These are phyloP conservation scores for Backusella tuberculispora DNA, from an alignment of 192 early-diverging fungal genomes.

Conservation along the genomic window DNA sequence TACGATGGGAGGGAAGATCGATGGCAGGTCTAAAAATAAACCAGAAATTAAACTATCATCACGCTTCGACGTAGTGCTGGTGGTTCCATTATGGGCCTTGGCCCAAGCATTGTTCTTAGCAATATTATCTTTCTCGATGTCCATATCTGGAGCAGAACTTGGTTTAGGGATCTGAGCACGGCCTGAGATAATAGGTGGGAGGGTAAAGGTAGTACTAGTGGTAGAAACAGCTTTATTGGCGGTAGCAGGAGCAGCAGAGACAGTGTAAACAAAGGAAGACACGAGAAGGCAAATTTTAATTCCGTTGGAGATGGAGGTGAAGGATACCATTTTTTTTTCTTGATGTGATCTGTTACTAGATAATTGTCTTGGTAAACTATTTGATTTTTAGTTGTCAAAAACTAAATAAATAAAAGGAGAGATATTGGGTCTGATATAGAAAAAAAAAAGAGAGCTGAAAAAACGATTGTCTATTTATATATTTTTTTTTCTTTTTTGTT, in stretches of 20 bases:
- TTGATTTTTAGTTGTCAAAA: no score
- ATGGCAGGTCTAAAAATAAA: background rate
- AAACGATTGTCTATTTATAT: no score
- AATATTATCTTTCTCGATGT: background rate
- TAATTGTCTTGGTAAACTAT: no score
- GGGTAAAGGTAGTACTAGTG: background rate
- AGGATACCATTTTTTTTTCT: no score
- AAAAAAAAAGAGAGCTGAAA: no score
- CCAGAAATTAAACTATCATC: slow-evolving; percentile 2
- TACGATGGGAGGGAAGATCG: background rate
- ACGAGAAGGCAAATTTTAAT: background rate
- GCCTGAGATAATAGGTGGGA: background rate
- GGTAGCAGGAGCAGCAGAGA: no score
- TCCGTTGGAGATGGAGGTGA: no score
- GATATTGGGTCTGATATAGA: no score
- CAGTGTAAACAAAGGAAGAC: background rate
- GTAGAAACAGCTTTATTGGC: background rate
- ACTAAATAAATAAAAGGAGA: no score
- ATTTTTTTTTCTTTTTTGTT: no score
- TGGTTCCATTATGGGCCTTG: background rate
- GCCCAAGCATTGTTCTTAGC: background rate
- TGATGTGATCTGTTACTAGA: no score
- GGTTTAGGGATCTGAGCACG: background rate
- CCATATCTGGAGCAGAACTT: background rate
- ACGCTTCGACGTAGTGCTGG: no score